These are phyloP conservation scores for Daldinia vernicosa DNA, from an alignment of 495 filamentous ascomycete genomes.

Conservation along the genomic window DNA sequence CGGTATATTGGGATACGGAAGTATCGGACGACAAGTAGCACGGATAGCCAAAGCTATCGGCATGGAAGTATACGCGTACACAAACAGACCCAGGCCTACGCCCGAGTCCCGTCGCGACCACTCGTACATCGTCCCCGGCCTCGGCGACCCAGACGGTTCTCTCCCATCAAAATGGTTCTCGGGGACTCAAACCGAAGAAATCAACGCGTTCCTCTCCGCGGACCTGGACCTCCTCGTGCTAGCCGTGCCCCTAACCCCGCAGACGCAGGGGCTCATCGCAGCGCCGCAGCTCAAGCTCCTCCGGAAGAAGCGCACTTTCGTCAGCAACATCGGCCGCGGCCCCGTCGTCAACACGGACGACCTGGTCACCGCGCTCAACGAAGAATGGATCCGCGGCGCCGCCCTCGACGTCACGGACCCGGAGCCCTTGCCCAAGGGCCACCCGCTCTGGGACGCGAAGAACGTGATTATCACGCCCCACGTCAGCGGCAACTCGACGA, in stretches of 20 bases:
- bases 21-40: conserved; percentile 80
- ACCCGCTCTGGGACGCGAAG: conserved; percentile 75
- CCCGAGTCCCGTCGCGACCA: conserved; percentile 66
- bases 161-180: conserved; percentile 79
- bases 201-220: conserved; percentile 72
- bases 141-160: conserved; percentile 77
- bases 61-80: conserved; percentile 85
- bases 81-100: conserved; percentile 67
- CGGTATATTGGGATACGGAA: conserved; percentile 85
- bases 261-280: conserved; percentile 70
- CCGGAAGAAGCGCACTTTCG: conserved; percentile 61
- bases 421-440: conserved; percentile 76
- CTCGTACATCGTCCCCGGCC: conserved; percentile 76
- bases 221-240: conserved; percentile 82
- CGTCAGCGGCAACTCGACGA: conserved; percentile 68
- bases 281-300: conserved; percentile 74
- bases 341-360: conserved; percentile 74
- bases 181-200: conserved; percentile 65
- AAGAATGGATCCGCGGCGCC: conserved; percentile 69
- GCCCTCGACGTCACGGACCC: conserved; percentile 89
- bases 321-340: conserved; percentile 81
- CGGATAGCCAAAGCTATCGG: conserved; percentile 75
- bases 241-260: conserved; percentile 73
- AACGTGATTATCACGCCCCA: conserved; percentile 85
- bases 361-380: conserved; percentile 69